Conservation (phyloP, 805 yeast genomes). For the Grigorovia transvaalensis region DNA sequence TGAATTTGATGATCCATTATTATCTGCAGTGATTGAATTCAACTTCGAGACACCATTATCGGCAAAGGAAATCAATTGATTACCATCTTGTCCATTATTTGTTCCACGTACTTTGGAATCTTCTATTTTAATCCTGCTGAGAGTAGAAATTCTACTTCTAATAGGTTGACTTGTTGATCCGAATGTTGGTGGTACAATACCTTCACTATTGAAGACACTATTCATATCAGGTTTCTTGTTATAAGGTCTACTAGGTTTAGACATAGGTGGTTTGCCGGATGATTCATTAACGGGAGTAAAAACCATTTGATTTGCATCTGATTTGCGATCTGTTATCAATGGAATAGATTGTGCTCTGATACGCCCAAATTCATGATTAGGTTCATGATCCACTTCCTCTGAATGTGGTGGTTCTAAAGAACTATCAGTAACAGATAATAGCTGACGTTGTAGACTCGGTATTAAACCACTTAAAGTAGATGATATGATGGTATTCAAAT, state of each 20-base stretch:
- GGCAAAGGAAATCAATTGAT: background rate
- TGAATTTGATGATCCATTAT: background rate
- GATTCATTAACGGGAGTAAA: conserved; percentile 4
- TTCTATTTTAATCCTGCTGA: background rate
- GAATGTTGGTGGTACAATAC: conserved; percentile 20
- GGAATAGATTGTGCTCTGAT: background rate
- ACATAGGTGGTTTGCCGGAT: background rate
- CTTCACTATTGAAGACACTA: conserved; percentile 21
- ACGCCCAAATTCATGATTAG: background rate
- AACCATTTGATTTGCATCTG: too few relatives aligned
- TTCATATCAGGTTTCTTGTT: conserved; percentile 6
- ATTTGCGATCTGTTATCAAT: conserved; percentile 1
- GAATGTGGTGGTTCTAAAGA: background rate
- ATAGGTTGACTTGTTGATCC: background rate
- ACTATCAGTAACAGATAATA: background rate
- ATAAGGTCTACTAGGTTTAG: background rate
- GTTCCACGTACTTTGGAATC: background rate
- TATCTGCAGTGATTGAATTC: background rate
- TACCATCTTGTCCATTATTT: too few relatives aligned
- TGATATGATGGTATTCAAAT: conserved; percentile 14
- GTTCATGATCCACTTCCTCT: background rate
- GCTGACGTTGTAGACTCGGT: conserved; percentile 10
- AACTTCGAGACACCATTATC: background rate
- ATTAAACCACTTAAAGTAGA: conserved; percentile 17
- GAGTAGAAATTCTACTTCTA: background rate